Evolutionary conservation across 495 filamentous ascomycete genomes (phyloP), one percentile per base, ranked within the genome.

Genomic region (Xylaria nigripes): DNA sequence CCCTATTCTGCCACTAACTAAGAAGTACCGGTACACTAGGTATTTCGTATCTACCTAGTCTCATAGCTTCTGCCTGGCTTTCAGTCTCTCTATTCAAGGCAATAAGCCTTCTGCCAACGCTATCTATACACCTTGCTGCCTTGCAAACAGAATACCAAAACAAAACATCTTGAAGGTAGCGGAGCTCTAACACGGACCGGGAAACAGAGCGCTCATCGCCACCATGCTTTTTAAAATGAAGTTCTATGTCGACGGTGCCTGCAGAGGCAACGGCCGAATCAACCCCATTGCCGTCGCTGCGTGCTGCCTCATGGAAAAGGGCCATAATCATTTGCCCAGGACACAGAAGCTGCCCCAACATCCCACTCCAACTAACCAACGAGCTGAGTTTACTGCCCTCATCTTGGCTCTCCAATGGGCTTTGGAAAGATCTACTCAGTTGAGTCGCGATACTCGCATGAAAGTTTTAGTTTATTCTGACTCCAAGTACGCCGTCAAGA

Each of bases 171-270:
- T 15, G 3, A 18, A n/a, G n/a, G n/a, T n/a, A n/a, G n/a, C n/a
- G n/a, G n/a, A n/a, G n/a, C n/a, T n/a, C n/a, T n/a, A n/a, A n/a
- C n/a, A n/a, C n/a, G n/a, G n/a, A n/a, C n/a, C n/a, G n/a, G n/a
- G n/a, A n/a, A n/a, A n/a, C n/a, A n/a, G n/a, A n/a, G n/a, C n/a
- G n/a, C n/a, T n/a, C n/a, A n/a, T n/a, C n/a, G n/a, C 25, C 46
- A 72, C 73, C 67, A 60, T 62, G n/a, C 74, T 71, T 55, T 63
- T 46, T 7, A n/a, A n/a, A n/a, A 73, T 76, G 67, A 27, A 63
- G 32, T 68, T 75, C 51, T 66, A 64, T 44, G 62, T 65, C 25
- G 67, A 74, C 36, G 72, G 74, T 30, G 67, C 63, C 36, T 74
- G 71, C 34, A 59, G 71, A 51, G n/a, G 53, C 46, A 72, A 72